phyloP scores from a whole-genome alignment of 371 early-diverging fungal genomes.

The Entomophthora muscae region DNA sequence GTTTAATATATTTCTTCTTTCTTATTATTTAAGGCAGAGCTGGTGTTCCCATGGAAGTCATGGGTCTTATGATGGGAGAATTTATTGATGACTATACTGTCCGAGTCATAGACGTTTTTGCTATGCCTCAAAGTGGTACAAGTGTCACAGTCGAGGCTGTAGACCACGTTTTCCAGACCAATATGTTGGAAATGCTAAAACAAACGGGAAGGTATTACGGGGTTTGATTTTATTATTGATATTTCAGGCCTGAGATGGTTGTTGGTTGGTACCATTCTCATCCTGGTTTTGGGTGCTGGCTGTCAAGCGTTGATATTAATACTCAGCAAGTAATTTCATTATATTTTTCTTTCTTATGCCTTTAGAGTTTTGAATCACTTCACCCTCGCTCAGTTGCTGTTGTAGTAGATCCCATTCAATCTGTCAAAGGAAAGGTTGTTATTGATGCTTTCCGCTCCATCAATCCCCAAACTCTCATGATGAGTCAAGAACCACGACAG shows the following conservation, averaged over 20 bases:
- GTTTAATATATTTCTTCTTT: background rate
- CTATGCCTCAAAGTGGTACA: conserved; percentile 99
- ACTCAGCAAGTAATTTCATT: conserved; percentile 76
- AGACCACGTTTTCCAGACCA: conserved; percentile 99
- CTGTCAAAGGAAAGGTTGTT: conserved; percentile 99
- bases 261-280: conserved; percentile 99
- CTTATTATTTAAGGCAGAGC: conserved; percentile 62
- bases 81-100: conserved; percentile 99
- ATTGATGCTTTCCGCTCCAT: conserved; percentile 99
- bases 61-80: conserved; percentile 99
- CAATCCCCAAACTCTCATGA: conserved; percentile 72
- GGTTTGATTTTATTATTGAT: background rate
- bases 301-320: conserved; percentile 97
- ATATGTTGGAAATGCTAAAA: conserved; percentile 99
- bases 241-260: conserved; percentile 96
- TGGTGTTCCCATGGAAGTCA: conserved; percentile 99
- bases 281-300: conserved; percentile 99
- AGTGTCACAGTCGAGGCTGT: conserved; percentile 99
- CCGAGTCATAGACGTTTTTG: conserved; percentile 99
- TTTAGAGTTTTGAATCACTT: conserved; percentile 84
- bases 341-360: background rate
- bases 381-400: conserved; percentile 98
- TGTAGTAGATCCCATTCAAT: conserved; percentile 99
- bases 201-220: conserved; percentile 82
- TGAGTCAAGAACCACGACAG: conserved; percentile 96